Conservation (phyloP, 2,329 filamentous ascomycete species). For the Pseudopithomyces chartarum region DNA sequence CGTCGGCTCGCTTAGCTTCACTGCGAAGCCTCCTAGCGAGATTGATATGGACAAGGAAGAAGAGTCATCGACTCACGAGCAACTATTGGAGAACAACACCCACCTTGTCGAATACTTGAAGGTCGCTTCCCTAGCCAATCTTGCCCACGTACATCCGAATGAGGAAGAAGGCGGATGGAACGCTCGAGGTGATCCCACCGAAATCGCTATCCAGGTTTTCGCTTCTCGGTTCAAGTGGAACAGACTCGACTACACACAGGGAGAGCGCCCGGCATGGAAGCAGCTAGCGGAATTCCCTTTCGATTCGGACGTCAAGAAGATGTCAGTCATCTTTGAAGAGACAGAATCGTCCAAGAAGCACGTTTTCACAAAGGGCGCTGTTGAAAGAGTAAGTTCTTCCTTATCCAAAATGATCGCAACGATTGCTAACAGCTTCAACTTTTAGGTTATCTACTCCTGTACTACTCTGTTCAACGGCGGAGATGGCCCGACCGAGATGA, state of each 20-base stretch:
- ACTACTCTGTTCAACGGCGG: constrained; percentile 55
- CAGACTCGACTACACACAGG: constrained; percentile 55
- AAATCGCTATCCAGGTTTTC: constrained; percentile 78
- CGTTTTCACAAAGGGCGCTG: constrained; percentile 69
- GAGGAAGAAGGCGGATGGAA: constrained; percentile 46
- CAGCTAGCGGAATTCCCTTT: constrained; percentile 71
- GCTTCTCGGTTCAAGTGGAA: constrained; percentile 71
- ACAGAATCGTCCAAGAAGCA: constrained; percentile 44
- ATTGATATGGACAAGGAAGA: constrained; percentile 31
- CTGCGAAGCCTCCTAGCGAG: constrained; percentile 25
- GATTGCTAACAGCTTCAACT: background rate
- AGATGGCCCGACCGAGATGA: constrained; percentile 49
- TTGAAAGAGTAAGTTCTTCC: constrained; percentile 57
- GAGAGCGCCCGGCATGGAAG: constrained; percentile 36
- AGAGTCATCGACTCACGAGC: constrained; percentile 18
- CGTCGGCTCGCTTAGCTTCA: constrained; percentile 34
- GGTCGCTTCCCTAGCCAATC: constrained; percentile 52
- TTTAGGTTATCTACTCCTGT: constrained; percentile 64
- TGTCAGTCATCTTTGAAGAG: constrained; percentile 70
- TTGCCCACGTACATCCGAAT: constrained; percentile 55
- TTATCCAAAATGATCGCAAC: no score
- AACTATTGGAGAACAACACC: constrained; percentile 28
- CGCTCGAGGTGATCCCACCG: constrained; percentile 56
- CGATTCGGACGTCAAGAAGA: constrained; percentile 75
- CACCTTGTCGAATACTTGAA: constrained; percentile 42